Evolutionary conservation across 2,329 filamentous ascomycete genomes (phyloP).

Genomic region (Paraconiothyrium brasiliense): DNA sequence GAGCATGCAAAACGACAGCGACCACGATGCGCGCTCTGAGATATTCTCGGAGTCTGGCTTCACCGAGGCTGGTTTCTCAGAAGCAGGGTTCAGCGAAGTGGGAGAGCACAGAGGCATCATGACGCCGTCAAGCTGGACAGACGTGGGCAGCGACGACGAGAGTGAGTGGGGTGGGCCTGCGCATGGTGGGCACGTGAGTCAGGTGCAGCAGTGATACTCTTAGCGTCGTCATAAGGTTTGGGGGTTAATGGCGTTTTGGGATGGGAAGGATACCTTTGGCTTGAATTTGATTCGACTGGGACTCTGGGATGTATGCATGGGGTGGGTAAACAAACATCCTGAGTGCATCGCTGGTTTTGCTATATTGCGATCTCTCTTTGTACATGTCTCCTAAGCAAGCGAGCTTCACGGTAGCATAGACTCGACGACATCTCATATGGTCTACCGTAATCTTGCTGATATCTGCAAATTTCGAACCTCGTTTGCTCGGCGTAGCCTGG

Average conservation of each 20-base stretch:
- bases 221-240: neutral
- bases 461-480: neutral
- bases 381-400: neutral
- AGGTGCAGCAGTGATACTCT: conserved; percentile 36
- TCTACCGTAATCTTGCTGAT: neutral
- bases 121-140: conserved; percentile 52
- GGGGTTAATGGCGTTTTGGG: conserved; percentile 7
- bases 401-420: neutral
- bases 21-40: conserved; percentile 48
- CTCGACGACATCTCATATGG: neutral
- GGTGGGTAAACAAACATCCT: conserved; percentile 1
- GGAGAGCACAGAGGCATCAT: conserved; percentile 39
- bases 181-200: conserved; percentile 38
- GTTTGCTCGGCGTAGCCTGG: neutral
- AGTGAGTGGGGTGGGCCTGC: conserved; percentile 48
- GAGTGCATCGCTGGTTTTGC: neutral
- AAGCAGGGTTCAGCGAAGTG: conserved; percentile 45
- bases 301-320: neutral
- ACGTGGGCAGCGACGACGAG: conserved; percentile 52
- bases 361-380: neutral
- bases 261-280: conserved; percentile 16
- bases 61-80: conserved; percentile 47
- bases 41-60: conserved; percentile 48
- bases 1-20: conserved; percentile 45
- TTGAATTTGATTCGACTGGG: conserved; percentile 3